Percentiles rank a stretch among this genome's conserved stretches.
These are phyloP conservation scores for Rhododendron ovatum DNA, from an alignment of 148 eudicot genomes.

Conservation along the genomic window DNA sequence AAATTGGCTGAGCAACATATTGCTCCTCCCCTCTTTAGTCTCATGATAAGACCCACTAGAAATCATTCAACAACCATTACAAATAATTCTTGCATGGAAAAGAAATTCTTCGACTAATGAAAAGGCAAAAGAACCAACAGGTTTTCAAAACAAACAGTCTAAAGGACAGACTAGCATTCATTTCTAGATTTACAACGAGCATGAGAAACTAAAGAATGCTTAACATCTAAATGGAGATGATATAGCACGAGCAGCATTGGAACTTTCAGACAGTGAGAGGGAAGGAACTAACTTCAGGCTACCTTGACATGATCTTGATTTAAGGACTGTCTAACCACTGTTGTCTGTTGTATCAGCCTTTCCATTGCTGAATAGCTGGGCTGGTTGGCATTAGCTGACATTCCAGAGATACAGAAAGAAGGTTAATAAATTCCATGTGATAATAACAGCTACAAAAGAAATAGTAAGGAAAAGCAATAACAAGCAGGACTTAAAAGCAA, in stretches of 20 bases:
- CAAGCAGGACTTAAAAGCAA: neutral
- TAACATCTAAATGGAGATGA: neutral
- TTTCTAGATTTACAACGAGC: neutral
- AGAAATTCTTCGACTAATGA: neutral
- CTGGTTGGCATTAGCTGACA: constrained; percentile 51
- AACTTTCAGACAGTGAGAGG: neutral
- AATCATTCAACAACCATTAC: neutral
- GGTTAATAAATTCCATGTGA: neutral
- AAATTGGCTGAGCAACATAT: neutral
- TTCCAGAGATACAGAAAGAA: constrained; percentile 7
- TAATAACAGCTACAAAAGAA: neutral
- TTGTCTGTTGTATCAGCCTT: constrained; percentile 74
- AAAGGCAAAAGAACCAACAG: neutral
- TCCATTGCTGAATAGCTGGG: constrained; percentile 77
- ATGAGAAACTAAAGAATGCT: neutral
- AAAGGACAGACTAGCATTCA: neutral
- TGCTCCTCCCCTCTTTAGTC: neutral
- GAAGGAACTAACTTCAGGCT: constrained; percentile 16
- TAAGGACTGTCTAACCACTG: constrained; percentile 68
- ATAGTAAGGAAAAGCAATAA: neutral
- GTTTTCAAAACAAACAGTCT: neutral
- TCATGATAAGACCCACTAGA: neutral
- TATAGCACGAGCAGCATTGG: constrained; percentile 2
- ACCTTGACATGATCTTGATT: constrained; percentile 78
- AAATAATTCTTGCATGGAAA: neutral